Evolutionary conservation across 345 rosid species (phyloP), one percentile per base, ranked within the genome.

Genomic region (Mercurialis annua): DNA sequence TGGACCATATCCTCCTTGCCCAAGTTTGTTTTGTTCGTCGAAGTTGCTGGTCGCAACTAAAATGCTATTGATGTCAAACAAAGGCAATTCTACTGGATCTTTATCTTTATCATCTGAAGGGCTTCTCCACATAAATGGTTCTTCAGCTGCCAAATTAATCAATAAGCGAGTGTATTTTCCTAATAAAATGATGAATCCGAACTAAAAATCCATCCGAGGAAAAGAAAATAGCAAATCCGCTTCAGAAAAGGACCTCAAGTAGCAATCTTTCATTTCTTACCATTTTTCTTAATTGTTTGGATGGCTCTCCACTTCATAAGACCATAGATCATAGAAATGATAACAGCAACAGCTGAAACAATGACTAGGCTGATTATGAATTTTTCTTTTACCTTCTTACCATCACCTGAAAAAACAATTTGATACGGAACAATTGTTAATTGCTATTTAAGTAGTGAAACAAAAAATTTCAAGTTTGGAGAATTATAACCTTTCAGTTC

Each of bases 1-100:
- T 27, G 64, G 59, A 48, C 75, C 75, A 38, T 57, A 71, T 24
- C 70, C 70, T 16, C 75, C 65, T 34, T 58, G 57, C 1, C 70
- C 75, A 20, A 71, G 70, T 50, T 36, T 71, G 44, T 71, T 56
- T 10, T 48, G 10, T 27, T 8, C 8, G 15, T 29, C 21, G 7
- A 69, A 69, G 34, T 51, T 51, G 27, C 61, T 20, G 3, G 73
- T 69, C 3, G 73, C 60, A 55, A 23, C 18, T 66, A 33, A 2
- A 33, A 66, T 58, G 38, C 24, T 43, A 15, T 55, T 18, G 11
- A 66, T n/a, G 30, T 47, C 58, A 58, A 50, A 54, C 36, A 66
- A 5, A 10, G 62, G 53, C 38, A 66, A 9, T 5, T 66, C 70
- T 18, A 57, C 1, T 27, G 62, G 1, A 42, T 26, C 33, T 40